Conservation (phyloP, 306 rosid species). For the Rubus idaeus region DNA sequence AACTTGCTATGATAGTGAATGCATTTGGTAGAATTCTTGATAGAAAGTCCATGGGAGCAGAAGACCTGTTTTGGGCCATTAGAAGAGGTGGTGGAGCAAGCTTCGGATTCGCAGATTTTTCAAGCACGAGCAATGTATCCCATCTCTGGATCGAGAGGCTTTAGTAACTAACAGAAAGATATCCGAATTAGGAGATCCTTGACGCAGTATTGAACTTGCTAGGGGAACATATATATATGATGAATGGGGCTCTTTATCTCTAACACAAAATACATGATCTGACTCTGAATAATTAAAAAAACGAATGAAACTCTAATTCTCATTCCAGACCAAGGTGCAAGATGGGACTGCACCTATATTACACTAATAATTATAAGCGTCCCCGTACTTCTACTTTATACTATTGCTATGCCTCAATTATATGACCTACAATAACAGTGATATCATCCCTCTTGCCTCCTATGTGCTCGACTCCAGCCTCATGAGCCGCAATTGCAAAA, state of each 20-base stretch:
- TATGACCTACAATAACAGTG: slow-evolving; percentile 3
- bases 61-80: slow-evolving; percentile 56
- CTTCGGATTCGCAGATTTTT: slow-evolving; percentile 29
- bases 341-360: too few relatives aligned
- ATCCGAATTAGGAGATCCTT: too few relatives aligned
- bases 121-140: slow-evolving; percentile 30
- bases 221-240: too few relatives aligned
- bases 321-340: too few relatives aligned
- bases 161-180: too few relatives aligned
- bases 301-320: too few relatives aligned
- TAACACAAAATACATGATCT: too few relatives aligned
- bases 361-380: too few relatives aligned
- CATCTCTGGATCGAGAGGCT: not conserved
- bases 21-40: slow-evolving; percentile 45
- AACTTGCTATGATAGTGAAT: slow-evolving; percentile 30
- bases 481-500: not conserved
- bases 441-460: slow-evolving; percentile 22
- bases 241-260: too few relatives aligned
- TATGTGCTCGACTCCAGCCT: not conserved
- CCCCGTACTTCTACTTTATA: not conserved
- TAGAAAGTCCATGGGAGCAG: slow-evolving; percentile 43
- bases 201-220: too few relatives aligned
- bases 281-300: too few relatives aligned
- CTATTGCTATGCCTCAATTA: not conserved
- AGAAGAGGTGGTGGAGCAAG: slow-evolving; percentile 60